Evolutionary conservation across 177 flowering plant genomes (phyloP).

Genomic region (Vitis hybrid): DNA sequence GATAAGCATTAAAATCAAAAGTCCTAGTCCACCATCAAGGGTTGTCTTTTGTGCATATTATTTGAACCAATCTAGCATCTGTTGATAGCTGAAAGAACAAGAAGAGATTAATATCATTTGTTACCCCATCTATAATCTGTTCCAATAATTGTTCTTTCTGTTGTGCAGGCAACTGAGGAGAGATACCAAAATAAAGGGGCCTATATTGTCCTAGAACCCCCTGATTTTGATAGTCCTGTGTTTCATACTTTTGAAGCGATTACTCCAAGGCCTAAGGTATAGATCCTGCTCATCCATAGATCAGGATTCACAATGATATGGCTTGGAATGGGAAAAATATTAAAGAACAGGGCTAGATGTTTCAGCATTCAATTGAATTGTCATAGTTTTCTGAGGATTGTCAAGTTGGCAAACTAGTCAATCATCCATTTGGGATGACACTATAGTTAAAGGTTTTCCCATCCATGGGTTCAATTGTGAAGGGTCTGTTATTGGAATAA

Average conservation of each 20-base stretch:
- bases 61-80: neutral
- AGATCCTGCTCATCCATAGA: neutral
- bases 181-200: slow-evolving; percentile 89
- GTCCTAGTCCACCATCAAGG: too few species aligned
- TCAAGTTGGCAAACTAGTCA: too few species aligned
- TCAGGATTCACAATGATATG: too few species aligned
- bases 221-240: slow-evolving; percentile 65
- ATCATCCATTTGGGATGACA: neutral
- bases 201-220: slow-evolving; percentile 70
- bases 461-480: too few species aligned
- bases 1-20: too few species aligned
- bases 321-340: too few species aligned
- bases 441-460: neutral
- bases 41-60: too few species aligned
- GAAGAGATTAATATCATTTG: neutral
- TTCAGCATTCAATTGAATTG: too few species aligned
- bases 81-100: neutral
- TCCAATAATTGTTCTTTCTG: slow-evolving; percentile 2
- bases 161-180: slow-evolving; percentile 69
- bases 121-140: neutral
- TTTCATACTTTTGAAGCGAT: slow-evolving; percentile 43
- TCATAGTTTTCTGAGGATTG: too few species aligned
- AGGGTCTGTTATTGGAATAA: too few species aligned
- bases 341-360: too few species aligned
- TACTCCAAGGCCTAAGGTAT: slow-evolving; percentile 33